A percentile compares a stretch with the other conserved stretches of the same genome.
These are phyloP conservation scores for Closterium sp. DNA, from an alignment of 139 green algal species.

Conservation along the genomic window DNA sequence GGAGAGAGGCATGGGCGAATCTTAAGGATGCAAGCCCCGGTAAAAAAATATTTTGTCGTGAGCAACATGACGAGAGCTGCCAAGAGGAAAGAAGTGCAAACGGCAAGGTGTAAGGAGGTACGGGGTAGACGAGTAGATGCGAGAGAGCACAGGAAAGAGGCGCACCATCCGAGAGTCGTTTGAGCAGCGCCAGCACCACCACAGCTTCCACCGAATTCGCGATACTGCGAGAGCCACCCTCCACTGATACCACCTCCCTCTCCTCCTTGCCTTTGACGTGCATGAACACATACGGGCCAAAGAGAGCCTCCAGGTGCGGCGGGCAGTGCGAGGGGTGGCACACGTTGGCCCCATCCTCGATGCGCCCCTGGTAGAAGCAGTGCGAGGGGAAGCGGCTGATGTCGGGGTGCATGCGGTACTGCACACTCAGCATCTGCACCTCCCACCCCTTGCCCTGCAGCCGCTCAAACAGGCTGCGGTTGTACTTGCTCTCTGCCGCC, in stretches of 20 bases:
- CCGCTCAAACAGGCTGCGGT: conserved; percentile 50
- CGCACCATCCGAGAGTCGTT: neutral
- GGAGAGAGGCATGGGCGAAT: too few relatives aligned
- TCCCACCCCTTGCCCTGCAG: conserved; percentile 63
- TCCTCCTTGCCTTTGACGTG: neutral
- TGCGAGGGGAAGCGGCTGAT: conserved; percentile 67
- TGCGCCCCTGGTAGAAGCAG: conserved; percentile 28
- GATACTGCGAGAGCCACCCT: neutral
- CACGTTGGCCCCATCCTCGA: conserved; percentile 23
- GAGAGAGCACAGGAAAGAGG: neutral
- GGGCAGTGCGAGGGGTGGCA: neutral
- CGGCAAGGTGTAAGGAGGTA: too few relatives aligned
- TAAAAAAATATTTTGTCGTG: too few relatives aligned
- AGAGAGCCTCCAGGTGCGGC: neutral
- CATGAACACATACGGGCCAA: conserved; percentile 20
- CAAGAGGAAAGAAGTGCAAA: too few relatives aligned
- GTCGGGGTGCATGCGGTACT: conserved; percentile 88
- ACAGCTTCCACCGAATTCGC: conserved; percentile 6
- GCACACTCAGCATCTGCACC: conserved; percentile 59
- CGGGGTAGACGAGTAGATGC: too few relatives aligned
- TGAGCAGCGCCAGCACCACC: neutral
- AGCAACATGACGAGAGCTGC: too few relatives aligned
- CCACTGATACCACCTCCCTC: neutral
- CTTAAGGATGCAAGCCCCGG: too few relatives aligned
- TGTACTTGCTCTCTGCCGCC: conserved; percentile 2